Base-by-base conservation (phyloP, 495 filamentous ascomycete genomes). In the Trichocladium uniseriatum region DNA sequence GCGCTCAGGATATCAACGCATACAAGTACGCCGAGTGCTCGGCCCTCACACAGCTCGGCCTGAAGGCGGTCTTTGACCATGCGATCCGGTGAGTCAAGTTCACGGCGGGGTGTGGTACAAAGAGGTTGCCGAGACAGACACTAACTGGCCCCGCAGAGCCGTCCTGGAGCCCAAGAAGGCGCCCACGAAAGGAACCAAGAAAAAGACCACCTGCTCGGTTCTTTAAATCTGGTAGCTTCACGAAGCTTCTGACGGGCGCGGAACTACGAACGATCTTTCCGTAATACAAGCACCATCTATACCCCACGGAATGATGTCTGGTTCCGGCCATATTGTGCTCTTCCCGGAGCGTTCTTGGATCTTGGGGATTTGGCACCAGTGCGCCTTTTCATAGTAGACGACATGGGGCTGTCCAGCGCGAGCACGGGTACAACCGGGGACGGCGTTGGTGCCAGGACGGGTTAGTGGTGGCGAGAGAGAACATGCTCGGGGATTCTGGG, bases 61-160 rank as follows among this genome's bases (percentile, higher is more conserved):
- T 98, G 56, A 98, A 98, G 79, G 91, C 87, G 46, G 94, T 98
- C 40, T 98, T 98, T 62, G 92, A 98, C 58, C 88, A 95, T 63
- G 92, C 92, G 32, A 98, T 98, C 62, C 79, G 89, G 91, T 95
- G 61, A 49, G 68, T 66, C 15, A 46, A 46, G 15, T 28, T 18
- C 40, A 2, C n/a, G 16, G 18, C 16, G 9, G 7, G 11, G 29
- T 15, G 3, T 7, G 8, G 39, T 16, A 34, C 14, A 16, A 27
- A 43, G 9, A 18, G 24, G 10, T 36, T 45, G 9, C 31, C 5
- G 27, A 10, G 13, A 38, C 37, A 18, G n/a, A 37, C 15, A 34
- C 60, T 68, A 46, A 65, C 50, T 11, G 29, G 10, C 10, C 10
- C 3, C 22, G 38, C 58, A 92, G 89, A 43, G 89, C 89, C 46